These are phyloP conservation scores for Penicillium alfredii DNA, from an alignment of 495 filamentous ascomycete species.

Conservation along the genomic window DNA sequence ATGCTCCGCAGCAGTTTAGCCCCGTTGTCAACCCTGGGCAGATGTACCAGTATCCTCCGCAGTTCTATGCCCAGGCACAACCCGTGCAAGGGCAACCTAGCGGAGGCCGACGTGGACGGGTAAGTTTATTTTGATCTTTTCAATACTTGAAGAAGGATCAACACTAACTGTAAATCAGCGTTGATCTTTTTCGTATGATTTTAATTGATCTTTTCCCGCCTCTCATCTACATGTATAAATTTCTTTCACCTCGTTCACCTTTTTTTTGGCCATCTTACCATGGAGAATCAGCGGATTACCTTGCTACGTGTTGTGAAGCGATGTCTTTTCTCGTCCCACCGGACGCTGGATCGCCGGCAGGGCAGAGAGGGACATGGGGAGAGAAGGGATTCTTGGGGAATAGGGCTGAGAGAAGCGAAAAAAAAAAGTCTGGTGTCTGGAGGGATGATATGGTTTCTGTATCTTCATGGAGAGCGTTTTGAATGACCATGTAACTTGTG, in stretches of 20 bases:
- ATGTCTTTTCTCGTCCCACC: constrained; percentile 18
- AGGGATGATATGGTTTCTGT: neutral
- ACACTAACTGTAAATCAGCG: constrained; percentile 20
- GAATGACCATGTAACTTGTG: constrained; percentile 1
- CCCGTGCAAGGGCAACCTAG: constrained; percentile 38
- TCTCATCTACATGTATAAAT: constrained; percentile 42
- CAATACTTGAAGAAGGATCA: neutral
- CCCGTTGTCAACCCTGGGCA: constrained; percentile 41
- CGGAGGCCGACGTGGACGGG: constrained; percentile 47
- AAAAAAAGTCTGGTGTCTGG: constrained; percentile 9
- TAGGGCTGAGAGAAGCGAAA: neutral
- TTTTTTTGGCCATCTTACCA: constrained; percentile 17
- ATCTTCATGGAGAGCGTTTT: neutral
- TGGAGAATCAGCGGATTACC: constrained; percentile 30
- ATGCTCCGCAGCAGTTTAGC: constrained; percentile 42
- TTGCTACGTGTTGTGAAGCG: constrained; percentile 32
- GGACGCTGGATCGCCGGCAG: constrained; percentile 46
- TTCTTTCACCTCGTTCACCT: constrained; percentile 20
- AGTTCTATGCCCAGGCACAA: constrained; percentile 44
- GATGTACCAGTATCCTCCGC: constrained; percentile 50
- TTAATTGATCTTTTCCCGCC: constrained; percentile 31
- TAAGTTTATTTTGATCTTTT: constrained; percentile 23
- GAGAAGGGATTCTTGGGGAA: constrained; percentile 1
- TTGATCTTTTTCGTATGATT: constrained; percentile 26
- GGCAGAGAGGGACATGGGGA: constrained; percentile 16